Conservation (phyloP, 2,329 filamentous ascomycete genomes). For the Botrytis fabae region DNA sequence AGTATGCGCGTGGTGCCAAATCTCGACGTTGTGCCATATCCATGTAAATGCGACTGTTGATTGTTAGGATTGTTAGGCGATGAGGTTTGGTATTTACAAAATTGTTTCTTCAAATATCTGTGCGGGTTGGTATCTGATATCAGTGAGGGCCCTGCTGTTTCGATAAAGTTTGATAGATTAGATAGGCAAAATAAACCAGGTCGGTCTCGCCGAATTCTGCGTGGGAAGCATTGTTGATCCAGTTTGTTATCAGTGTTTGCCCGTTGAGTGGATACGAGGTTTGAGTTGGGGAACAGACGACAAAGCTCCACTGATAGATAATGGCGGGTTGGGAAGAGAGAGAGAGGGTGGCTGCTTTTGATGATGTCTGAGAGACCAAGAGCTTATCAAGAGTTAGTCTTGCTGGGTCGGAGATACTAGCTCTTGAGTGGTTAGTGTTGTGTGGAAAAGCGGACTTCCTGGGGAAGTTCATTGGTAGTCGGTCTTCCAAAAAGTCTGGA, state of each 20-base stretch:
- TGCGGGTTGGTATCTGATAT: neutral
- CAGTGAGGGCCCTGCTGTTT: neutral
- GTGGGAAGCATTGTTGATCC: neutral
- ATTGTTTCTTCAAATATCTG: neutral
- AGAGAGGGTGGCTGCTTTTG: neutral
- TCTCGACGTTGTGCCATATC: neutral
- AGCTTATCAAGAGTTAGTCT: neutral
- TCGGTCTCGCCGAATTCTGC: neutral
- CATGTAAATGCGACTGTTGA: neutral
- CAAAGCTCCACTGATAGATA: neutral
- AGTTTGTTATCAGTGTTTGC: slow-evolving; percentile 12
- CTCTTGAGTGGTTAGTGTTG: neutral
- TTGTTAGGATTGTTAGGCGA: slow-evolving; percentile 4
- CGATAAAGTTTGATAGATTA: slow-evolving; percentile 1
- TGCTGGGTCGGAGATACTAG: neutral
- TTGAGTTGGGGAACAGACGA: neutral
- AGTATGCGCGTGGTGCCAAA: neutral
- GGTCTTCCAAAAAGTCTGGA: neutral
- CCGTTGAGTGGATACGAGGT: slow-evolving; percentile 1
- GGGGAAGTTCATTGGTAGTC: neutral
- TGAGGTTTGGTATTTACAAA: slow-evolving; percentile 1
- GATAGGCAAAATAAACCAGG: neutral
- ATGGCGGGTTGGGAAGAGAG: neutral
- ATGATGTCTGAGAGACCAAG: neutral
- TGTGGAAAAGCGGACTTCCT: neutral